These are phyloP conservation scores for Podospora didyma DNA, from an alignment of 495 filamentous ascomycete species.

Conservation along the genomic window DNA sequence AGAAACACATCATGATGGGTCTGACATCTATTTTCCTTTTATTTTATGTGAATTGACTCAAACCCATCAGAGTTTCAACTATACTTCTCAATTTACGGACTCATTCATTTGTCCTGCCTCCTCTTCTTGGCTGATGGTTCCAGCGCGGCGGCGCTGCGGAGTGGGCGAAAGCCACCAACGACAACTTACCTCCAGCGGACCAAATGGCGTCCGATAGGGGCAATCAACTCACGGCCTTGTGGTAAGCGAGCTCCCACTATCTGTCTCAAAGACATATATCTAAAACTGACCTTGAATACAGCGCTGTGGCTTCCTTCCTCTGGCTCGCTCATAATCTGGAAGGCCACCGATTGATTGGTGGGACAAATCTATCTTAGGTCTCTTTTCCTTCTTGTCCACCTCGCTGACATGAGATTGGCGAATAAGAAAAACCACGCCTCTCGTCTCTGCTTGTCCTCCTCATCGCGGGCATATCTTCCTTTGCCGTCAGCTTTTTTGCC, in stretches of 20 bases:
- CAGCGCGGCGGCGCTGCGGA: not conserved
- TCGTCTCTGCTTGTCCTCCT: constrained; percentile 35
- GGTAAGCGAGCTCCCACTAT: constrained; percentile 28
- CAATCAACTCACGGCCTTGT: constrained; percentile 35
- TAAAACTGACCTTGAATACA: constrained; percentile 5
- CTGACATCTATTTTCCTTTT: no score
- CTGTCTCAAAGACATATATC: not conserved
- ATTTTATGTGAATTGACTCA: no score
- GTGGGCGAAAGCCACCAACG: not conserved
- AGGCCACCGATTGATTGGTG: constrained; percentile 41
- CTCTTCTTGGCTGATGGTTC: not conserved
- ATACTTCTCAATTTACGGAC: no score
- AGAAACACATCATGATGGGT: no score
- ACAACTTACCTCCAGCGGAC: not conserved
- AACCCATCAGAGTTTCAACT: no score
- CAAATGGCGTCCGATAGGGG: constrained; percentile 14
- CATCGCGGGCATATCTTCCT: constrained; percentile 32
- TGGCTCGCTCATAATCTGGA: constrained; percentile 42
- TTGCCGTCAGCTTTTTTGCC: constrained; percentile 36
- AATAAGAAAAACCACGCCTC: constrained; percentile 38
- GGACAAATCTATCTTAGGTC: constrained; percentile 8
- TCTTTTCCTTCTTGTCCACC: not conserved
- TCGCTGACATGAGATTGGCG: no score
- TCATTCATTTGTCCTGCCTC: no score
- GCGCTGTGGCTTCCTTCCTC: constrained; percentile 41